phyloP scores from a whole-genome alignment of 345 rosid genomes.

The Zanthoxylum bungeanum region DNA sequence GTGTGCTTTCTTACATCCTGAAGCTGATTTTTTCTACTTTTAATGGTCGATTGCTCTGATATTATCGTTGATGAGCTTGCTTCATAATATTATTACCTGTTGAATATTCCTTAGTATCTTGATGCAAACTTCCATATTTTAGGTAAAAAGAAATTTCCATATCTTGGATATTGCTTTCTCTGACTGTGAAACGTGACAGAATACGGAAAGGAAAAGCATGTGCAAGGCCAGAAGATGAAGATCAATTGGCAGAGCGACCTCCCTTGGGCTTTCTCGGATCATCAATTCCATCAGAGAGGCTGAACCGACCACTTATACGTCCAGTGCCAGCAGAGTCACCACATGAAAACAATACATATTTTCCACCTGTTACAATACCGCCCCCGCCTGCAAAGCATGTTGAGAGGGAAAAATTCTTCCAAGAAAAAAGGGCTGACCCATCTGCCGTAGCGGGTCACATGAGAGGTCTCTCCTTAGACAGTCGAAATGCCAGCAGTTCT shows the following conservation, averaged over 20 bases:
- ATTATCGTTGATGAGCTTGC: not conserved
- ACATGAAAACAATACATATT: constrained; percentile 34
- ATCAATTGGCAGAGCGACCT: constrained; percentile 28
- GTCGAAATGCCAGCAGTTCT: constrained; percentile 82
- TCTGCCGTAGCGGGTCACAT: constrained; percentile 53
- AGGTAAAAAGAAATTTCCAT: not conserved
- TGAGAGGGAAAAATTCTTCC: constrained; percentile 90
- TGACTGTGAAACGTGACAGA: constrained; percentile 38
- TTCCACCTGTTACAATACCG: constrained; percentile 61
- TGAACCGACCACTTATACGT: constrained; percentile 79
- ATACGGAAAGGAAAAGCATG: constrained; percentile 85
- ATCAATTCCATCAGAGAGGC: constrained; percentile 45
- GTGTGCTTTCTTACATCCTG: not conserved
- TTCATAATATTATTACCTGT: not conserved
- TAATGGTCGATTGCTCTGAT: not conserved
- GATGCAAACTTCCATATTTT: not conserved
- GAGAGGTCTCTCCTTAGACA: constrained; percentile 78
- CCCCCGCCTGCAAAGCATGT: constrained; percentile 92
- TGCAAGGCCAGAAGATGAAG: constrained; percentile 82
- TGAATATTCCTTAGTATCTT: not conserved
- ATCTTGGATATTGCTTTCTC: not conserved
- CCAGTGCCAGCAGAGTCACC: constrained; percentile 45
- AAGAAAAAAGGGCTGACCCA: constrained; percentile 75
- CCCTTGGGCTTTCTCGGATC: constrained; percentile 51
- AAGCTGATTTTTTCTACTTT: not conserved